Conservation (phyloP, 768 basidiomycete species). For the Podaxis sp. region DNA sequence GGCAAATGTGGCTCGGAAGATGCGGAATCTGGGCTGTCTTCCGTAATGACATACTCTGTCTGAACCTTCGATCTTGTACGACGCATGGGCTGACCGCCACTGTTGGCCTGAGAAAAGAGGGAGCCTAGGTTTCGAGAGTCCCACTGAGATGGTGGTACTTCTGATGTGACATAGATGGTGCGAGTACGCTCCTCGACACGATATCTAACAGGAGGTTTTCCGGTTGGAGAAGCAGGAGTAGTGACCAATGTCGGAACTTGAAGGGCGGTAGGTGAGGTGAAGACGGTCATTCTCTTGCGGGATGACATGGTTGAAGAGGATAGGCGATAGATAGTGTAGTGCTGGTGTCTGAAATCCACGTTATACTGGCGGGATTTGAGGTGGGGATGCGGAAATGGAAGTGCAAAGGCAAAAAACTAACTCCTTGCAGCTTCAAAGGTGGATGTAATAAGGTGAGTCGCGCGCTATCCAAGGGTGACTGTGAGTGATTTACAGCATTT, state of each 20-base stretch:
- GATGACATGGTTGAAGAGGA: constrained; percentile 26
- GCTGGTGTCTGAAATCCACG: constrained; percentile 1
- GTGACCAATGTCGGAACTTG: constrained; percentile 23
- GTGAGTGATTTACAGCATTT: not conserved
- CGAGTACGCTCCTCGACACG: constrained; percentile 49
- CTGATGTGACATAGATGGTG: constrained; percentile 45
- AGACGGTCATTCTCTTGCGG: constrained; percentile 37
- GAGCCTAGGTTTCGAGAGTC: constrained; percentile 37
- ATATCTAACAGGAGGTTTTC: constrained; percentile 37
- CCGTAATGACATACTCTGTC: constrained; percentile 26
- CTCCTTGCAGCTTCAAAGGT: not conserved
- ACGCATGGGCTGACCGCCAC: constrained; percentile 28
- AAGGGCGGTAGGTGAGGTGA: constrained; percentile 32
- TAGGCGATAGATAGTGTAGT: constrained; percentile 2
- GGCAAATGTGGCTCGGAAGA: not conserved
- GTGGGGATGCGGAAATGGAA: not conserved
- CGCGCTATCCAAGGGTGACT: not conserved
- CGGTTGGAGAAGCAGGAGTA: constrained; percentile 26
- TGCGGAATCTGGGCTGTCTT: constrained; percentile 16
- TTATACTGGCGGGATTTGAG: not conserved
- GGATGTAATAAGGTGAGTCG: constrained; percentile 2
- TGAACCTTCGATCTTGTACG: constrained; percentile 32
- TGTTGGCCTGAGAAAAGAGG: constrained; percentile 39
- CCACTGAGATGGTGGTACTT: constrained; percentile 43
- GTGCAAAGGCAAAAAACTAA: not conserved